These are phyloP conservation scores for Colletotrichum cordylinicola DNA, from an alignment of 2,329 filamentous ascomycete genomes.

Conservation along the genomic window DNA sequence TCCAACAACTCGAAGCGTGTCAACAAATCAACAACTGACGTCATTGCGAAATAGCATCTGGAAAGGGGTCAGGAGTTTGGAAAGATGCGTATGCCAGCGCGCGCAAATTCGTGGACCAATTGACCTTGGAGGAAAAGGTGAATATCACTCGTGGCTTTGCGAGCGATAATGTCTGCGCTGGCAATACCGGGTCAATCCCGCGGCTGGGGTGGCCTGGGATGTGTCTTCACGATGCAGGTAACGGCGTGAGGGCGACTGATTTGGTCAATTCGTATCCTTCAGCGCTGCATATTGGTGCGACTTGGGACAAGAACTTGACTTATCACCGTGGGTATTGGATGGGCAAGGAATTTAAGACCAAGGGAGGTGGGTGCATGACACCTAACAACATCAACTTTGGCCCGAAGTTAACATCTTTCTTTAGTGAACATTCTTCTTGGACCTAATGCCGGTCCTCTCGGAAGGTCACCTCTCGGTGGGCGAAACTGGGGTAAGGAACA, in stretches of 20 bases:
- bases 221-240: constrained; percentile 56
- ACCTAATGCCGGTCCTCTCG: constrained; percentile 37
- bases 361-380: constrained; percentile 34
- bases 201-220: constrained; percentile 51
- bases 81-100: constrained; percentile 64
- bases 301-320: constrained; percentile 64
- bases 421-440: constrained; percentile 37
- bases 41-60: background rate
- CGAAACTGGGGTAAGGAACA: constrained; percentile 33
- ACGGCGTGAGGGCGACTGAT: constrained; percentile 53
- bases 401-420: background rate
- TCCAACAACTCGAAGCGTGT: background rate
- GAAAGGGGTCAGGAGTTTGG: constrained; percentile 45
- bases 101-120: constrained; percentile 58
- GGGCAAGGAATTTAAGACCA: constrained; percentile 38
- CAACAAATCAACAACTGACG: background rate
- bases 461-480: constrained; percentile 33
- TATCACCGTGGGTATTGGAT: constrained; percentile 35
- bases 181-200: constrained; percentile 51
- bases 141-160: constrained; percentile 43
- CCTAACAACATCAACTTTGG: fast-evolving
- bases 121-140: constrained; percentile 71
- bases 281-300: constrained; percentile 51
- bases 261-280: constrained; percentile 54
- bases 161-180: constrained; percentile 50